Conservation (phyloP, 345 rosid species). For the Hibiscus syriacus region DNA sequence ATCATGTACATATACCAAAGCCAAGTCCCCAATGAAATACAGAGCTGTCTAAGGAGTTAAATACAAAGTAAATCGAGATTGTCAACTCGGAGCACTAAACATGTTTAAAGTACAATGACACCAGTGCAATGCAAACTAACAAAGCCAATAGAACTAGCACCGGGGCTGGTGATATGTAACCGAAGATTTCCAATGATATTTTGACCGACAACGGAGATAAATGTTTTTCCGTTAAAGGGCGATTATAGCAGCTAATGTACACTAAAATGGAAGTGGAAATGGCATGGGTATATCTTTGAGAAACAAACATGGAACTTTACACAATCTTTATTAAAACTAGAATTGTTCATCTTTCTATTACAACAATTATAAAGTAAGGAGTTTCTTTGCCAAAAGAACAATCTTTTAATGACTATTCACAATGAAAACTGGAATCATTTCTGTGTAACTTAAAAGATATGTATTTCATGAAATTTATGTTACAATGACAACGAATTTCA, state of each 20-base stretch:
- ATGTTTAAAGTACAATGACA: background rate
- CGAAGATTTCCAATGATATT: background rate
- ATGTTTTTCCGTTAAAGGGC: no score
- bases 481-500: background rate
- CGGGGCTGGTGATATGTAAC: background rate
- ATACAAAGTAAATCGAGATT: background rate
- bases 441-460: background rate
- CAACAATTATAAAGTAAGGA: constrained; percentile 11
- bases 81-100: background rate
- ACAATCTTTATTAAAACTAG: background rate
- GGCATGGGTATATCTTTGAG: background rate
- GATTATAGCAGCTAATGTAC: no score
- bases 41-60: constrained; percentile 37
- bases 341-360: background rate
- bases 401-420: no score
- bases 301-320: background rate
- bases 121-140: background rate
- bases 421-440: background rate
- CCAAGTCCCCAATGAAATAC: constrained; percentile 57
- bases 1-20: constrained; percentile 74
- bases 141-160: background rate
- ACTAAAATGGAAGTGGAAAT: background rate
- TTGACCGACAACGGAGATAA: no score
- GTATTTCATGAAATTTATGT: background rate
- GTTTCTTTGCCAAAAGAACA: background rate